A percentile compares a stretch with the other conserved stretches of the same genome.
Evolutionary conservation across 1,284 basidiomycete species (phyloP).

Genomic region (Flammula alnicola): DNA sequence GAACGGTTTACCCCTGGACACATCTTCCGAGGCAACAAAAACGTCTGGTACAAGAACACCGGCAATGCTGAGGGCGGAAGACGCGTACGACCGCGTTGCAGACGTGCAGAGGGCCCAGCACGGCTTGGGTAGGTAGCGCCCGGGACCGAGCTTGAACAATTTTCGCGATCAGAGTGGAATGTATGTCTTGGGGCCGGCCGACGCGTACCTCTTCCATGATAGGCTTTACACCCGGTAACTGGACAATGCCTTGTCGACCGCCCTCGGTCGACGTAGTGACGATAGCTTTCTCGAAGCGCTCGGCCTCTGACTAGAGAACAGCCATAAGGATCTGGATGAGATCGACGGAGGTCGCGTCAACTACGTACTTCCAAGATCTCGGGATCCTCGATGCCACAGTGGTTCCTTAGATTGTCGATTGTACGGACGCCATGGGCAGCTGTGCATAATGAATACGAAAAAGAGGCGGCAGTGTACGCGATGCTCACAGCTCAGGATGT

Average conservation of each 20-base stretch:
- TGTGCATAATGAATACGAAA: slow-evolving; percentile 33
- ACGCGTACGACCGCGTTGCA: slow-evolving; percentile 64
- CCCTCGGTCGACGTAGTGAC: slow-evolving; percentile 56
- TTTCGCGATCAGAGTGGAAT: slow-evolving; percentile 8
- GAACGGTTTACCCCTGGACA: slow-evolving; percentile 79
- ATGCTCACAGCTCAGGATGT: slow-evolving; percentile 64
- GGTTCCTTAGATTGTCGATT: slow-evolving; percentile 73
- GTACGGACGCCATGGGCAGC: slow-evolving; percentile 84
- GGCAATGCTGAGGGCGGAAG: slow-evolving; percentile 54
- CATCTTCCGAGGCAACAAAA: slow-evolving; percentile 82
- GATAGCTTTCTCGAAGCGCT: slow-evolving; percentile 72
- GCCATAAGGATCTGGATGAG: slow-evolving; percentile 14
- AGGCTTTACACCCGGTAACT: slow-evolving; percentile 62
- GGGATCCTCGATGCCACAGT: slow-evolving; percentile 73
- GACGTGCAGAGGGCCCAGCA: slow-evolving; percentile 74
- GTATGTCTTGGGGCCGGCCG: slow-evolving; percentile 1
- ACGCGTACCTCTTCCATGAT: slow-evolving; percentile 55
- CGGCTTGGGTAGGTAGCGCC: slow-evolving; percentile 51
- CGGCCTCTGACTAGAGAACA: slow-evolving; percentile 56
- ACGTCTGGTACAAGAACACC: slow-evolving; percentile 62
- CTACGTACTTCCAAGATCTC: slow-evolving; percentile 64
- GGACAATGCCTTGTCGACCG: slow-evolving; percentile 61
- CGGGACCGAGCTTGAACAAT: slow-evolving; percentile 46
- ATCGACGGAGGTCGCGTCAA: slow-evolving; percentile 9
- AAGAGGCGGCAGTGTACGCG: slow-evolving; percentile 17